A percentile compares a stretch with the other conserved stretches of the same genome.
Evolutionary conservation across 345 rosid genomes (phyloP).

Genomic region (Garcia nutans): DNA sequence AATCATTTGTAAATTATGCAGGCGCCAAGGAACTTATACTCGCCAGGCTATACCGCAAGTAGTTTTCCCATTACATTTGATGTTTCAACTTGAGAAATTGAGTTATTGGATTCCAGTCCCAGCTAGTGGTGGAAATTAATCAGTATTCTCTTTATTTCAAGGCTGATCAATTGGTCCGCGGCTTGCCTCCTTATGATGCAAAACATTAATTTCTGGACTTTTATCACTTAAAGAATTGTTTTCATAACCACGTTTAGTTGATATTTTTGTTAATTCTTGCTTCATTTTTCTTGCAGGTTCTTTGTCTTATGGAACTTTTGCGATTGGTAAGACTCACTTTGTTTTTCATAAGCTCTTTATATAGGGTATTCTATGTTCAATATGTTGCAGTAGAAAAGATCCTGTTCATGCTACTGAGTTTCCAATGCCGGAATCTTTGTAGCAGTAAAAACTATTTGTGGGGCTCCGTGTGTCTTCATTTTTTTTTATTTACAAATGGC

Average conservation of each 20-base stretch:
- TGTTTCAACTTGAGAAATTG: no score
- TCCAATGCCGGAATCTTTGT: not conserved
- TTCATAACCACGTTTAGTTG: not conserved
- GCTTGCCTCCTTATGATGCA: no score
- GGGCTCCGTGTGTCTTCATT: not conserved
- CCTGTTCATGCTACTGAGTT: not conserved
- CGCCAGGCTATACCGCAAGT: no score
- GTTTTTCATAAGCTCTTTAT: not conserved
- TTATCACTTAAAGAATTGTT: no score
- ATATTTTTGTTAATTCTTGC: not conserved
- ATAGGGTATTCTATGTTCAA: not conserved
- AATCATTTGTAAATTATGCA: no score
- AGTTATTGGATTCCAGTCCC: no score
- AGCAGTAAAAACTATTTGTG: not conserved
- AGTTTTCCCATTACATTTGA: no score
- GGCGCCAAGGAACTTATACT: no score
- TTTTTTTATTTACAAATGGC: conserved; percentile 16
- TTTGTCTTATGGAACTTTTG: not conserved
- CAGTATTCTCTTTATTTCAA: no score
- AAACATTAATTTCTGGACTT: no score
- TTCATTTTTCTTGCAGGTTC: not conserved
- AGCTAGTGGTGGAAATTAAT: no score
- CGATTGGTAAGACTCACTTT: conserved; percentile 1
- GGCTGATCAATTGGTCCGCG: no score
- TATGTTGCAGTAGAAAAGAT: not conserved